Percentiles rank a stretch among this genome's conserved stretches.
These are phyloP conservation scores for Mortierella sp. DNA, from an alignment of 371 early-diverging fungal species.

Conservation along the genomic window DNA sequence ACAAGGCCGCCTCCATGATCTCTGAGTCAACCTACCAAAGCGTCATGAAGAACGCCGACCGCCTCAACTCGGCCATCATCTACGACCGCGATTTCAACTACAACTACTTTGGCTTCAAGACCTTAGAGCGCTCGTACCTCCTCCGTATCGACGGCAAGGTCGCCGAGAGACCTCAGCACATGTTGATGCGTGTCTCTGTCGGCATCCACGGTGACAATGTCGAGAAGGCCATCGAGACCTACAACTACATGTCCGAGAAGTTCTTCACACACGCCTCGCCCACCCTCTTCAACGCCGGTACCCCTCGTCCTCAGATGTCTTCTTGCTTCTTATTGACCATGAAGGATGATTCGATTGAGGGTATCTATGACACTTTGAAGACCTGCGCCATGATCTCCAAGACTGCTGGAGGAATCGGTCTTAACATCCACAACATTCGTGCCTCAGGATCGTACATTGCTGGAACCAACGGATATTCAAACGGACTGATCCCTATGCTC, in stretches of 20 bases:
- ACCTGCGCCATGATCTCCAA: conserved; percentile 99
- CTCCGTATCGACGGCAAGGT: conserved; percentile 87
- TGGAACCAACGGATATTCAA: conserved; percentile 98
- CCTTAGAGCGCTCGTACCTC: conserved; percentile 97
- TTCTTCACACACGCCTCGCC: conserved; percentile 99
- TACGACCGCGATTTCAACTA: conserved; percentile 98
- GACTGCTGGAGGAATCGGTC: conserved; percentile 99
- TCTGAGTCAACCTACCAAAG: conserved; percentile 82
- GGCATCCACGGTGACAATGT: conserved; percentile 98
- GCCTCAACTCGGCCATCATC: conserved; percentile 93
- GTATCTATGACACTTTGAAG: conserved; percentile 98
- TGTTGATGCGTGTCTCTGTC: conserved; percentile 99
- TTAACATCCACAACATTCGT: conserved; percentile 98
- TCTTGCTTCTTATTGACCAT: conserved; percentile 98
- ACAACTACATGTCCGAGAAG: conserved; percentile 95
- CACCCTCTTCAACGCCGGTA: conserved; percentile 99
- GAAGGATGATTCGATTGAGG: conserved; percentile 98
- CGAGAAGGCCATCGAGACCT: conserved; percentile 96
- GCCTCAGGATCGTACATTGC: conserved; percentile 98
- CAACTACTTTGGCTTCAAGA: conserved; percentile 99
- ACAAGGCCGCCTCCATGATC: conserved; percentile 89
- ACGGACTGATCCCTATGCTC: conserved; percentile 99
- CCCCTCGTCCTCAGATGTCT: conserved; percentile 97
- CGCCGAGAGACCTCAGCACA: conserved; percentile 99
- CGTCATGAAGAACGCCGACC: conserved; percentile 85